These are phyloP conservation scores for Chlorella sp. DNA, from an alignment of 139 green algal genomes.

Conservation along the genomic window DNA sequence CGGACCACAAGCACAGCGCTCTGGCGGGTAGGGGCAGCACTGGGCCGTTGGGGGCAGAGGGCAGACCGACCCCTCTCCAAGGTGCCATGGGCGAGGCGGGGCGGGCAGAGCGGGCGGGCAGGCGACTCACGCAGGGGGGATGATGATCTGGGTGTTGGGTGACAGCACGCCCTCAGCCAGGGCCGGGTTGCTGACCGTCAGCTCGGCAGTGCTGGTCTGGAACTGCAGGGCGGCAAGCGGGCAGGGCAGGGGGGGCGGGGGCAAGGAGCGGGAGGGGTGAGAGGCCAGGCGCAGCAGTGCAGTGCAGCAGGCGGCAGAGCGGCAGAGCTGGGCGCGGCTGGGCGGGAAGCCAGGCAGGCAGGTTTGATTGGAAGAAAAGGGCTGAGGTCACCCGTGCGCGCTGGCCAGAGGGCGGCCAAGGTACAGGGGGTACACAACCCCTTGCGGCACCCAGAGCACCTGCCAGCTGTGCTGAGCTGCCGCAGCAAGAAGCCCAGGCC, in stretches of 20 bases:
- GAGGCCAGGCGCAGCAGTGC: not conserved
- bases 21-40: no score
- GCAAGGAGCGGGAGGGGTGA: not conserved
- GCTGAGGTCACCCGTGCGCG: no score
- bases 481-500: not conserved
- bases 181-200: conserved; percentile 30
- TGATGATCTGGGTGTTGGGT: conserved; percentile 34
- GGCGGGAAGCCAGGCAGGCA: not conserved
- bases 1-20: no score
- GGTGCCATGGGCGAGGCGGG: no score
- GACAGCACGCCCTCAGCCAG: conserved; percentile 17
- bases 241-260: not conserved
- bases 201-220: conserved; percentile 30
- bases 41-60: not conserved
- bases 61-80: no score
- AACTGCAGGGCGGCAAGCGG: not conserved
- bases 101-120: not conserved
- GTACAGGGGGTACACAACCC: no score
- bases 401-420: no score
- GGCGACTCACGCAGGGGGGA: conserved; percentile 27
- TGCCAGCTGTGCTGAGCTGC: not conserved
- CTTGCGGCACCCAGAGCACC: not conserved
- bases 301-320: not conserved
- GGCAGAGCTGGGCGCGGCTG: no score
- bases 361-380: not conserved